phyloP scores from a whole-genome alignment of 73 alveolate species.

The Symbiodinium natans region DNA sequence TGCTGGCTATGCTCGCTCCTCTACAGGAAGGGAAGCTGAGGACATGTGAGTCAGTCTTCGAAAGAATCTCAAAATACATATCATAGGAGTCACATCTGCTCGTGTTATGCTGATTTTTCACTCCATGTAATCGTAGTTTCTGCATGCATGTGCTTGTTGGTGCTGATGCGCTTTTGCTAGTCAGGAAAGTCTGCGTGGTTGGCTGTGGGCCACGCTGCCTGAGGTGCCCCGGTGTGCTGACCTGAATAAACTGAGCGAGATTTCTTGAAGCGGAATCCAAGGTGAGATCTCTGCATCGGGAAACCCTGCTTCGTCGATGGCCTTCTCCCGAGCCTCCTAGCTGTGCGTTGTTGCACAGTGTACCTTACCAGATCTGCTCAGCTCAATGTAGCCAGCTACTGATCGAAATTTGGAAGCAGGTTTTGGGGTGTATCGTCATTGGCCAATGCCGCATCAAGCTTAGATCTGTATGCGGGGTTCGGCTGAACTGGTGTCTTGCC shows the following conservation, averaged over 20 bases:
- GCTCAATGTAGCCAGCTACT: no score
- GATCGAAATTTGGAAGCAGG: slow-evolving; percentile 21
- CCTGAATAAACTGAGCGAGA: neutral
- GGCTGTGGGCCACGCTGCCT: slow-evolving; percentile 82
- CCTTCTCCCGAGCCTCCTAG: neutral
- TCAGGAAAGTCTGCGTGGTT: slow-evolving; percentile 71
- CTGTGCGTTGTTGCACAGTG: neutral
- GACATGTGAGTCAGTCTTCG: no score
- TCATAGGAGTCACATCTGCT: no score
- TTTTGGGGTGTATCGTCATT: slow-evolving; percentile 66
- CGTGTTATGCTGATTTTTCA: no score
- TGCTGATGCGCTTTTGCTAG: no score
- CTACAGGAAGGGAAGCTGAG: no score
- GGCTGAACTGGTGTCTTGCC: neutral
- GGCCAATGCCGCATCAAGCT: slow-evolving; percentile 36
- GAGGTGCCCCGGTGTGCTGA: neutral
- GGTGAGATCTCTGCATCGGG: neutral
- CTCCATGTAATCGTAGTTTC: no score
- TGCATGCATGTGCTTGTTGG: no score
- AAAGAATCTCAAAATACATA: no score
- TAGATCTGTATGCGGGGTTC: neutral
- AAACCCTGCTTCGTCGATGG: neutral
- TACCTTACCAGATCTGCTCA: neutral
- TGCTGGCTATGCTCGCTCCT: no score
- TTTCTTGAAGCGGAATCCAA: neutral